These are phyloP conservation scores for Lindgomyces ingoldianus DNA, from an alignment of 495 filamentous ascomycete genomes.

Conservation along the genomic window DNA sequence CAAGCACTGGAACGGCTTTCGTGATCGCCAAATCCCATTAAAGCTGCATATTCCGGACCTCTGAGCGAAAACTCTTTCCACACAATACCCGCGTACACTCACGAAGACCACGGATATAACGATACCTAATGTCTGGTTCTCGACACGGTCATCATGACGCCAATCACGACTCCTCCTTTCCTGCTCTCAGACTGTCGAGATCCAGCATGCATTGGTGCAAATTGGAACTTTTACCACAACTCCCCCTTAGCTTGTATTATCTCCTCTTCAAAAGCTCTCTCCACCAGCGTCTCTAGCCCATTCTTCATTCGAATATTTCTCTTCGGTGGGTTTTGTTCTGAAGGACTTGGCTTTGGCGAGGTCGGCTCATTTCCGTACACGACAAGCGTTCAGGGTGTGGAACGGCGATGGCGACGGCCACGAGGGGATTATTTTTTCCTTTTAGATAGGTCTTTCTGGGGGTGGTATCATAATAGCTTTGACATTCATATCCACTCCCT, in stretches of 20 bases:
- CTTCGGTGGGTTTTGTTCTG: not conserved
- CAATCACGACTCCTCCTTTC: conserved; percentile 1
- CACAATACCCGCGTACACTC: not conserved
- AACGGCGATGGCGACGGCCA: not conserved
- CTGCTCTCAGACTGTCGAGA: not conserved
- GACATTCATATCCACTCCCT: too few species aligned
- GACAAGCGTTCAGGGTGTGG: conserved; percentile 13
- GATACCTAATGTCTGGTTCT: not conserved
- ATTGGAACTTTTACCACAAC: conserved; percentile 2
- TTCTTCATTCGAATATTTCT: conserved; percentile 7
- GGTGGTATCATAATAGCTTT: conserved; percentile 11
- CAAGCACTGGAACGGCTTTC: not conserved
- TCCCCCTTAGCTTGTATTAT: conserved; percentile 2
- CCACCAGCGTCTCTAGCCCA: not conserved
- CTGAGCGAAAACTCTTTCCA: not conserved
- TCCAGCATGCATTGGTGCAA: conserved; percentile 8
- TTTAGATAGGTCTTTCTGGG: conserved; percentile 9
- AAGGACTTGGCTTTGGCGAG: not conserved
- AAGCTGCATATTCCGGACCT: not conserved
- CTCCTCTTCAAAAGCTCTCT: conserved; percentile 19
- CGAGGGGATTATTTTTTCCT: not conserved
- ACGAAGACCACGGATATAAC: conserved; percentile 12
- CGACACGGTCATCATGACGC: not conserved
- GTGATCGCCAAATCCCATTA: not conserved
- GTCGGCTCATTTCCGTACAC: not conserved